A percentile compares a stretch with the other conserved stretches of the same genome.
These are phyloP conservation scores for Forsythia suspensa DNA, from an alignment of 257 asterid species.

Conservation along the genomic window DNA sequence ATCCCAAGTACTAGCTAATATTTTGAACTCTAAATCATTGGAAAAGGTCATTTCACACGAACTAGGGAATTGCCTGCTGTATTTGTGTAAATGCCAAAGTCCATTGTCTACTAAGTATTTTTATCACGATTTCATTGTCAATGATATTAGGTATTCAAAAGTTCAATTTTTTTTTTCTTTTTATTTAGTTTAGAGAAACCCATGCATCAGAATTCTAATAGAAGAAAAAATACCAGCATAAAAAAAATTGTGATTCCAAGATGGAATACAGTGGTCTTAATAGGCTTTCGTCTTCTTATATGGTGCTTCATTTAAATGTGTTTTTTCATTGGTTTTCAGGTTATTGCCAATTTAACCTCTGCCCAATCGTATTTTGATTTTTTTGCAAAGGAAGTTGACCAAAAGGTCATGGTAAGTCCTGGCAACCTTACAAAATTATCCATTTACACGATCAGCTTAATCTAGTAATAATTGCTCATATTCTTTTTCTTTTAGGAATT, in stretches of 20 bases:
- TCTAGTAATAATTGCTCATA: slow-evolving; percentile 18
- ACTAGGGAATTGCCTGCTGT: background rate
- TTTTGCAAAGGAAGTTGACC: slow-evolving; percentile 54
- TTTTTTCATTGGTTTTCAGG: slow-evolving; percentile 39
- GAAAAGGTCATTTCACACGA: background rate
- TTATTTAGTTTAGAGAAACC: background rate
- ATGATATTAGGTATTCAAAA: background rate
- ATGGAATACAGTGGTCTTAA: background rate
- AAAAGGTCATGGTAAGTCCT: slow-evolving; percentile 41
- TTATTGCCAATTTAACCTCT: slow-evolving; percentile 56
- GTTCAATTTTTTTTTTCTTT: background rate
- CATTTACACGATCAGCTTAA: slow-evolving; percentile 16
- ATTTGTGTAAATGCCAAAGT: background rate
- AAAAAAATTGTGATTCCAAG: slow-evolving; percentile 2
- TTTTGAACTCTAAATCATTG: background rate
- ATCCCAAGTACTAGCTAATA: background rate
- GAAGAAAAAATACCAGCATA: background rate
- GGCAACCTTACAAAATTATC: slow-evolving; percentile 8
- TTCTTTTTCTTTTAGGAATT: slow-evolving; percentile 54
- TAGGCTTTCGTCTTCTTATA: too few species aligned
- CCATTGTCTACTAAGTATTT: background rate
- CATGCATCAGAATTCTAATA: background rate
- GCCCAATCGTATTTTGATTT: slow-evolving; percentile 60
- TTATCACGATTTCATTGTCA: background rate
- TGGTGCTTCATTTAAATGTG: background rate